Conservation (phyloP, 495 filamentous ascomycete species). For the Hyphodiscus hymeniophilus region DNA sequence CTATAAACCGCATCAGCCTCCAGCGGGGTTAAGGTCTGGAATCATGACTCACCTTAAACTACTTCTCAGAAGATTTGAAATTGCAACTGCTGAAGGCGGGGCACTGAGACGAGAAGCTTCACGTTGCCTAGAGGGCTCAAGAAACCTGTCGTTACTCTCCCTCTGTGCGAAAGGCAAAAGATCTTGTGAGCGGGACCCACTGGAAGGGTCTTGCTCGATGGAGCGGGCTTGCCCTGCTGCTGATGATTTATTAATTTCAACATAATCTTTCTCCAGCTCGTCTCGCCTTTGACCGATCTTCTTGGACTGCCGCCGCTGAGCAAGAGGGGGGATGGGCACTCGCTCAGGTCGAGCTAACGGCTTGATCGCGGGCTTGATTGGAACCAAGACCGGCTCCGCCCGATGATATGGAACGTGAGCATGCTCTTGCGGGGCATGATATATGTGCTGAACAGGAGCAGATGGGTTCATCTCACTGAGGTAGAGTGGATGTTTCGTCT, state of each 20-base stretch:
- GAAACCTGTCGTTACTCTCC: not conserved
- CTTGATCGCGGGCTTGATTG: not conserved
- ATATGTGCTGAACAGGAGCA: not conserved
- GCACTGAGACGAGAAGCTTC: not conserved
- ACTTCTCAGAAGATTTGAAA: slow-evolving; percentile 12
- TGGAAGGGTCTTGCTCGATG: not conserved
- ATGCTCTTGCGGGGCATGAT: not conserved
- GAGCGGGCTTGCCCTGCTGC: not conserved
- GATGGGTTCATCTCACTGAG: not conserved
- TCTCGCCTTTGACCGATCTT: slow-evolving; percentile 15
- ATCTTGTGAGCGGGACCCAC: not conserved
- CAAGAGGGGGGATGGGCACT: not conserved
- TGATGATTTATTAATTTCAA: not conserved
- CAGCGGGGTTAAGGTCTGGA: not conserved
- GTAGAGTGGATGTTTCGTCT: not conserved
- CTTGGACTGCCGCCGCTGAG: slow-evolving; percentile 14
- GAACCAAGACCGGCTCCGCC: not conserved
- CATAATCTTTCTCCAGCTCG: slow-evolving; percentile 7
- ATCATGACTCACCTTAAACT: slow-evolving; percentile 8
- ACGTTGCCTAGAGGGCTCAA: not conserved
- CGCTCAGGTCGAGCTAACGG: not conserved
- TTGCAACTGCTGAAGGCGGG: slow-evolving; percentile 2
- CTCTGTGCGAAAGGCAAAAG: not conserved
- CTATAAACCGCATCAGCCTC: not conserved
- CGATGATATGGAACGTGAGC: not conserved